Evolutionary conservation across 768 basidiomycete genomes (phyloP).

Genomic region (Tylopilus plumbeoviolaceoides): DNA sequence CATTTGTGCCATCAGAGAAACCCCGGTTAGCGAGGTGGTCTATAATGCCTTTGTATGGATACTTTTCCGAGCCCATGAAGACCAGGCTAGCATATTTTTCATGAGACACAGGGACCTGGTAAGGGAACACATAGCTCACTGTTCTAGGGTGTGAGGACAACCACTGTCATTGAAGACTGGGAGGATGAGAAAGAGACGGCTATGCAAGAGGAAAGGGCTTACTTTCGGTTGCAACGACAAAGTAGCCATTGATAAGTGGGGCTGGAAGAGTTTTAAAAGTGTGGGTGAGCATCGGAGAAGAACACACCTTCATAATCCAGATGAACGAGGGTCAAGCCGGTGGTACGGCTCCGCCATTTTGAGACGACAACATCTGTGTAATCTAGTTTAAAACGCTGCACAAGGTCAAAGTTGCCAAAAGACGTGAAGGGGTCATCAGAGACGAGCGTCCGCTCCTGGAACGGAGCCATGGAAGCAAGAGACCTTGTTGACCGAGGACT

Average conservation of each 20-base stretch:
- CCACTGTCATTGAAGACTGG: conserved; percentile 92
- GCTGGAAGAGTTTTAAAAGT: conserved; percentile 41
- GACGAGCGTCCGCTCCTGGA: conserved; percentile 18
- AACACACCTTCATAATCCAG: conserved; percentile 80
- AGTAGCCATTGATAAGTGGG: conserved; percentile 87
- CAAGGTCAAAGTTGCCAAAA: conserved; percentile 80
- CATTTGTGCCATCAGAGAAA: conserved; percentile 89
- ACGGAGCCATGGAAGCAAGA: conserved; percentile 29
- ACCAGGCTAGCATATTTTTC: conserved; percentile 51
- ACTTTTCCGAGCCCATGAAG: conserved; percentile 94
- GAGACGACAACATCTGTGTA: conserved; percentile 77
- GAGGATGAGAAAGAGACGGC: conserved; percentile 1
- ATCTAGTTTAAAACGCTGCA: conserved; percentile 70
- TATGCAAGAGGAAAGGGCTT: conserved; percentile 17
- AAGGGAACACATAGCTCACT: conserved; percentile 47
- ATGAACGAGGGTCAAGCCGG: conserved; percentile 88
- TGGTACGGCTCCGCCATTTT: conserved; percentile 84
- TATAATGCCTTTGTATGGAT: conserved; percentile 93
- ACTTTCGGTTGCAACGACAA: conserved; percentile 91
- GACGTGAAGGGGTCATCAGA: conserved; percentile 25
- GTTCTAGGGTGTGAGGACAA: conserved; percentile 94
- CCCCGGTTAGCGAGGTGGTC: conserved; percentile 94
- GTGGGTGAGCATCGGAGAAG: conserved; percentile 2
- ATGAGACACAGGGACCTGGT: neutral
- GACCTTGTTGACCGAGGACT: conserved; percentile 10